phyloP scores from a whole-genome alignment of 2,329 filamentous ascomycete genomes.

The Diplodia sapinea region DNA sequence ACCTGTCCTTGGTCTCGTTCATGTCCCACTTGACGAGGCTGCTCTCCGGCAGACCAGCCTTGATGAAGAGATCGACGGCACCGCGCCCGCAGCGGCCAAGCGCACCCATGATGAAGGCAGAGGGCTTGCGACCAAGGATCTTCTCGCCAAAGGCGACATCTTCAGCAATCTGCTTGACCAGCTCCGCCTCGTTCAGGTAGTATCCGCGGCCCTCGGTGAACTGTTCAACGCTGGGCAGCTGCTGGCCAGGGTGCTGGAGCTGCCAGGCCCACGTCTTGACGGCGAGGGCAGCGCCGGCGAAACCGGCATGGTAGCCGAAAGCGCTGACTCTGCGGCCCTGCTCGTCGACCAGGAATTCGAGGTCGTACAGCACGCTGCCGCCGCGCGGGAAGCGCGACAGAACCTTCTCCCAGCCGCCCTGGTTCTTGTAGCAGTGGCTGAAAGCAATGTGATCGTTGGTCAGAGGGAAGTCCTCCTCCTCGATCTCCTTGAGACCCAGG shows the following conservation, averaged over 20 bases:
- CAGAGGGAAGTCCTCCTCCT: slow-evolving; percentile 47
- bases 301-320: slow-evolving; percentile 63
- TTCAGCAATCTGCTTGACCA: slow-evolving; percentile 76
- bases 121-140: slow-evolving; percentile 71
- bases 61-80: slow-evolving; percentile 78
- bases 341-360: slow-evolving; percentile 83
- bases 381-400: slow-evolving; percentile 80
- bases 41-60: slow-evolving; percentile 72
- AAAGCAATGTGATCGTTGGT: slow-evolving; percentile 51
- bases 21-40: slow-evolving; percentile 80
- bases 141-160: slow-evolving; percentile 69
- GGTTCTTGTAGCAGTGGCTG: slow-evolving; percentile 52
- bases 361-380: slow-evolving; percentile 77
- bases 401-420: slow-evolving; percentile 71
- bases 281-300: slow-evolving; percentile 55
- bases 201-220: slow-evolving; percentile 55
- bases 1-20: slow-evolving; percentile 69
- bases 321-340: slow-evolving; percentile 73
- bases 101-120: slow-evolving; percentile 79
- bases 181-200: slow-evolving; percentile 75
- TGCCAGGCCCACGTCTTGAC: slow-evolving; percentile 81
- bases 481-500: slow-evolving; percentile 51
- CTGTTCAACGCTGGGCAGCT: slow-evolving; percentile 68
- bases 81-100: slow-evolving; percentile 84
- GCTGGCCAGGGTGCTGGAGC: slow-evolving; percentile 70